Percentiles rank a stretch among this genome's conserved stretches.
Evolutionary conservation across 768 basidiomycete genomes (phyloP).

Genomic region (Hortiboletus campestris): DNA sequence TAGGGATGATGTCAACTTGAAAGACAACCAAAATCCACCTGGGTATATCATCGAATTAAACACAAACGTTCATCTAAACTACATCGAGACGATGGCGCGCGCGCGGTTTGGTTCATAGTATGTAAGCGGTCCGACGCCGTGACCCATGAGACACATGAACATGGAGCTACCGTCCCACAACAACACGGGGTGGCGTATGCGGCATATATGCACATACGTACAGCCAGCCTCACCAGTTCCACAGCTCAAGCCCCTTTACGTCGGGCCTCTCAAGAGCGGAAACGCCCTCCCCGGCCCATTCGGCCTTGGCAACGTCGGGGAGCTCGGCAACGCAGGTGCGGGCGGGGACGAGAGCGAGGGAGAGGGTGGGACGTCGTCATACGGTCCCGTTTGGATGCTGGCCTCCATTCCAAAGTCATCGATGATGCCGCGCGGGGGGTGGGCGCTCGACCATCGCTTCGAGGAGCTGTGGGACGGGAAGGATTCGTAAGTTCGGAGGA

Average conservation of each 20-base stretch:
- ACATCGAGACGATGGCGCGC: too few relatives aligned
- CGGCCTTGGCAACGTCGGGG: conserved; percentile 11
- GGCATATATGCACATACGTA: too few relatives aligned
- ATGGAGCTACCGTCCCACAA: too few relatives aligned
- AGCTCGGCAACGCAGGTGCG: not conserved
- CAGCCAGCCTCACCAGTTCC: too few relatives aligned
- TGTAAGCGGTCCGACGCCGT: too few relatives aligned
- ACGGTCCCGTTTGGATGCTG: conserved; percentile 1
- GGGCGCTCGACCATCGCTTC: conserved; percentile 86
- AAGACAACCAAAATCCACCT: too few relatives aligned
- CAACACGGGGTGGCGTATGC: too few relatives aligned
- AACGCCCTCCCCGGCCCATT: conserved; percentile 1
- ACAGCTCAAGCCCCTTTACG: not conserved
- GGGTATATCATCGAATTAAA: too few relatives aligned
- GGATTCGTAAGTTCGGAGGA: not conserved
- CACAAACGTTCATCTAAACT: too few relatives aligned
- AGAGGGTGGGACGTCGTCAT: conserved; percentile 14
- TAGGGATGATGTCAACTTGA: too few relatives aligned
- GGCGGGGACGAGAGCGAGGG: conserved; percentile 9
- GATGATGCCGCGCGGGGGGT: conserved; percentile 65
- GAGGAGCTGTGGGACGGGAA: conserved; percentile 55
- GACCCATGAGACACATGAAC: too few relatives aligned
- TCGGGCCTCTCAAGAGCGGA: conserved; percentile 2
- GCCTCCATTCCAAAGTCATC: conserved; percentile 57
- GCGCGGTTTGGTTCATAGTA: too few relatives aligned